Base-by-base conservation (phyloP, 176 grass and related monocot species). In the Oryza rufipogon region DNA sequence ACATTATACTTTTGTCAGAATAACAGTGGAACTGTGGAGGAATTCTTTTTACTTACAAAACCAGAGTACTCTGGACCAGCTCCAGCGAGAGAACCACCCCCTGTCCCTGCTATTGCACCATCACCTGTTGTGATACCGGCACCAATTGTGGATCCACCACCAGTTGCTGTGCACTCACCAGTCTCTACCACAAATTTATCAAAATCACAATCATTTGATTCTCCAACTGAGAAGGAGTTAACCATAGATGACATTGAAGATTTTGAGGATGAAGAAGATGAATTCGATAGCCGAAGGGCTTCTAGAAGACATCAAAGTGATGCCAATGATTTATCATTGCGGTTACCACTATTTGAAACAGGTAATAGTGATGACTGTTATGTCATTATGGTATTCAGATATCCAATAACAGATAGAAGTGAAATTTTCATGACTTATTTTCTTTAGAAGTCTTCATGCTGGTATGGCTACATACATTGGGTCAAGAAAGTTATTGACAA, bases 231-330 rank as follows among this genome's bases (percentile, higher is more conserved):
- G 80, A 92, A 92, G 81, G 96, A 95, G 73, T 87, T 98, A 71
- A 95, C 96, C 34, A 75, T 98, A 69, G 96, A 95, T 94, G 96
- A 98, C 81, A 98, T 98, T 78, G 96, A 98, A 80, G 91, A 98
- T 79, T 95, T 98, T 78, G 96, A 98, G 41, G 89, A 98, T 87
- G 94, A 92, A 30, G 92, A 95, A 44, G 86, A 91, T 86, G 95
- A 91, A 88, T 83, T 98, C 9, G 83, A 88, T 88, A 92, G 81
- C 74, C 74, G 88, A 77, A 92, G 87, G 88, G 84, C 81, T 85
- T 88, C 92, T 76, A 92, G 89, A 89, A 86, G 80, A 77, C 91
- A 92, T 74, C 85, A 86, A 84, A 91, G 77, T 71, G 89, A 92
- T 87, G 89, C 81, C 58, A 92, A 73, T 17, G 93, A 93, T 80